Percentiles rank a stretch among this genome's conserved stretches.
phyloP scores from a whole-genome alignment of 169 alveolate genomes.

The Amoebophrya sp. region DNA sequence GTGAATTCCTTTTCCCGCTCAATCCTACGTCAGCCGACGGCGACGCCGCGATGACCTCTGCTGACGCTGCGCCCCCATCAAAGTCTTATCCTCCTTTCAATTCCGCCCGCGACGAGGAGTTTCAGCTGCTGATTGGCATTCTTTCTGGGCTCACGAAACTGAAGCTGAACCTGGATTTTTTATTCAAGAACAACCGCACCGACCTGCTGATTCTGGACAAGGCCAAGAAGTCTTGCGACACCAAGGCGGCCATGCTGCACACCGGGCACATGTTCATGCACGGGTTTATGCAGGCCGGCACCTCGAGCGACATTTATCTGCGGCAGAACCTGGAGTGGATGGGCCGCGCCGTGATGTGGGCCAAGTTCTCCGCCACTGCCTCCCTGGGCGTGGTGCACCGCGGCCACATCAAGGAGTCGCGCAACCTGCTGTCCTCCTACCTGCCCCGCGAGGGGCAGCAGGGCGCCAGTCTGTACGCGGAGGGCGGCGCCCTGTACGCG shows the following conservation, averaged over 20 bases:
- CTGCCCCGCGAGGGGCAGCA: background rate
- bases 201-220: background rate
- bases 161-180: background rate
- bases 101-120: background rate
- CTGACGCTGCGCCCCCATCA: too few species aligned
- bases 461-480: background rate
- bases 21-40: too few species aligned
- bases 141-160: background rate
- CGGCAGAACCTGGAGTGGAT: conserved; percentile 85
- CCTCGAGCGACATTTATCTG: conserved; percentile 84
- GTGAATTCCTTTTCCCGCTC: too few species aligned
- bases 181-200: background rate
- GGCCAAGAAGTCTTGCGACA: background rate
- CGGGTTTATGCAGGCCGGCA: conserved; percentile 57
- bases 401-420: conserved; percentile 24
- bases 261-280: background rate
- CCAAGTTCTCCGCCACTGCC: conserved; percentile 92
- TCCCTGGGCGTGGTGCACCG: conserved; percentile 92
- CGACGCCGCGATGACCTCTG: too few species aligned
- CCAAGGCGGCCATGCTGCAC: background rate
- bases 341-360: conserved; percentile 67
- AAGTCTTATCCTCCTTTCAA: too few species aligned
- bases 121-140: background rate
- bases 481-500: conserved; percentile 75
- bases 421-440: background rate